Evolutionary conservation across 345 rosid genomes (phyloP).

Genomic region (Litchi chinensis): DNA sequence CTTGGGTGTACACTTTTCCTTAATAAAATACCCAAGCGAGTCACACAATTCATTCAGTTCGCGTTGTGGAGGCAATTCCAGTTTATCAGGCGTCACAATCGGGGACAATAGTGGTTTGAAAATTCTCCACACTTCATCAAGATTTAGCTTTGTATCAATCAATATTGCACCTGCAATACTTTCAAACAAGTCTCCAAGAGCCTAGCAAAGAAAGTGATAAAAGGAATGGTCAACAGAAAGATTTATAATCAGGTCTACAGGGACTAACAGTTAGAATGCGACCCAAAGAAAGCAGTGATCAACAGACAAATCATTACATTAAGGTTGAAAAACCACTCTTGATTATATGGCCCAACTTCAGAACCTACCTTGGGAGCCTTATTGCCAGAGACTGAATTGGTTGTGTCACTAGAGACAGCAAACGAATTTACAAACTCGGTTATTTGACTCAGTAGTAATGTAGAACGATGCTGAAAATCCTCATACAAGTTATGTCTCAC

Average conservation of each 20-base stretch:
- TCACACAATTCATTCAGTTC: slow-evolving; percentile 74
- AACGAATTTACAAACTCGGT: slow-evolving; percentile 56
- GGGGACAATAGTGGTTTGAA: slow-evolving; percentile 77
- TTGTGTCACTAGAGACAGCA: slow-evolving; percentile 35
- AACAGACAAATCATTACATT: background rate
- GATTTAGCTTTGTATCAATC: slow-evolving; percentile 69
- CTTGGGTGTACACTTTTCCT: slow-evolving; percentile 40
- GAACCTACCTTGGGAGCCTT: slow-evolving; percentile 80
- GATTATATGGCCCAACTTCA: background rate
- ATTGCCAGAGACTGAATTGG: slow-evolving; percentile 34
- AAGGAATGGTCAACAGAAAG: slow-evolving; percentile 6
- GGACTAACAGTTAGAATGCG: background rate
- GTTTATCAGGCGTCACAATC: slow-evolving; percentile 78
- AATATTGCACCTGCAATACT: slow-evolving; percentile 85
- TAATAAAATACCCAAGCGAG: slow-evolving; percentile 68
- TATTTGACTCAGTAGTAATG: slow-evolving; percentile 54
- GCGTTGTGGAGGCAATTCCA: slow-evolving; percentile 79
- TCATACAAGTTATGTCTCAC: slow-evolving; percentile 50
- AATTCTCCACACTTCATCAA: slow-evolving; percentile 78
- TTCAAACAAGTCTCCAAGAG: slow-evolving; percentile 90
- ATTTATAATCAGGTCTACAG: background rate
- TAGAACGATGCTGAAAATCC: slow-evolving; percentile 65
- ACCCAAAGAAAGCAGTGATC: background rate
- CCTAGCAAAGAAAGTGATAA: slow-evolving; percentile 40
- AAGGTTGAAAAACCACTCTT: background rate